Evolutionary conservation across 208 protist species (phyloP), one percentile per base, ranked within the genome.

Genomic region (Wallacemonas sp.): DNA sequence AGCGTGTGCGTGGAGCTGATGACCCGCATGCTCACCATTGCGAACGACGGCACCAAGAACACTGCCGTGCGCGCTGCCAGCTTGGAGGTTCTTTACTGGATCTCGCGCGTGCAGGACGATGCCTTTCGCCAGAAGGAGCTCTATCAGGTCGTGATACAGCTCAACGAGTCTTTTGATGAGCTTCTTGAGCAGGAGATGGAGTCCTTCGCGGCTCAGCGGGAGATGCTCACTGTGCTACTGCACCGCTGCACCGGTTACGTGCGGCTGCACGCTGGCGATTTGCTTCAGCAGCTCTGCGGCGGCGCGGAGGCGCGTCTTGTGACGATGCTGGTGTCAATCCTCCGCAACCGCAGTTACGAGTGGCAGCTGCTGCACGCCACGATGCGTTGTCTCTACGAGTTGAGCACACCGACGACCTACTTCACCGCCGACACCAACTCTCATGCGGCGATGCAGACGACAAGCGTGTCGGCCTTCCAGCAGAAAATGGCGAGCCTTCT

Each of bases 141-240:
- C 36, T 83, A 85, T 45, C 29, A 66, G n/a, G 71, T 76, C 9
- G 73, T 95, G 21, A 63, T 86, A 30, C 66, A 80, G 38, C 57
- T 93, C n/a, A 87, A 91, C 65, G 62, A 79, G 63, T 88, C 85
- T 8, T 92, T 93, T 61, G 86, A 92, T 53, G 76, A 68, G 27
- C 75, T 93, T 68, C 68, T 95, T 38, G 76, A 83, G 60, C 46
- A 50, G 19, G 69, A 89, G 41, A 48, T 22, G 34, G 48, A 60
- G 19, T 55, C 30, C 48, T 62, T 83, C 22, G 66, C 61, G 33
- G 62, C 63, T 0, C 84, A 81, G 59, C 70, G 73, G 13, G 83
- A 89, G 60, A 91, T 92, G 83, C 60, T 95, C 15, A 85, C 76
- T 1, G 77, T 91, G 54, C 71, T 95, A 13, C 79, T 95, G 10